Conservation (phyloP, 768 basidiomycete species). For the Collybia nuda region DNA sequence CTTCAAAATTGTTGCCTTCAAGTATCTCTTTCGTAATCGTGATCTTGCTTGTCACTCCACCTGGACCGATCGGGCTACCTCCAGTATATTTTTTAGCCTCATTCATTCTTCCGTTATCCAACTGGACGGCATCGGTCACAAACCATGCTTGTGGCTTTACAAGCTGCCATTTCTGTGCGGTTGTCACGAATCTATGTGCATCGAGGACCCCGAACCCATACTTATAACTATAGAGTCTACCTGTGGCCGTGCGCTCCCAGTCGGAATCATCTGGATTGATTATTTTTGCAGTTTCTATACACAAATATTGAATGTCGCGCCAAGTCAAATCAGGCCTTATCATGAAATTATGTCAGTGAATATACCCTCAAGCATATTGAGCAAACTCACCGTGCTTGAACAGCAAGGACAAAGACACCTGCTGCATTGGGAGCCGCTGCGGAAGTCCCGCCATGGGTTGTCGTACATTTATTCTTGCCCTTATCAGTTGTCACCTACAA, state of each 20-base stretch:
- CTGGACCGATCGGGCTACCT: conserved; percentile 61
- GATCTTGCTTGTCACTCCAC: conserved; percentile 67
- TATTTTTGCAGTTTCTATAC: conserved; percentile 69
- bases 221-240: conserved; percentile 76
- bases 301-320: conserved; percentile 94
- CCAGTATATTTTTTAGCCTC: conserved; percentile 51
- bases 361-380: neutral
- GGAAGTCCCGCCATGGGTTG: conserved; percentile 92
- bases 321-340: conserved; percentile 91
- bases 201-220: conserved; percentile 93
- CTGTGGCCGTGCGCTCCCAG: conserved; percentile 81
- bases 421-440: conserved; percentile 97
- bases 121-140: conserved; percentile 66
- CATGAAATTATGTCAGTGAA: conserved; percentile 5
- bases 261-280: conserved; percentile 90
- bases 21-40: conserved; percentile 70
- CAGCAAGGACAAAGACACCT: conserved; percentile 87
- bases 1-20: conserved; percentile 75
- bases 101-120: conserved; percentile 60
- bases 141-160: conserved; percentile 96
- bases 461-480: conserved; percentile 79
- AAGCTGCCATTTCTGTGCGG: conserved; percentile 77
- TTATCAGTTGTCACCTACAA: conserved; percentile 90
- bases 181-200: conserved; percentile 78
- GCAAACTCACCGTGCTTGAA: conserved; percentile 70